These are phyloP conservation scores for Ophiostoma angusticollis DNA, from an alignment of 2,329 filamentous ascomycete species.

Conservation along the genomic window DNA sequence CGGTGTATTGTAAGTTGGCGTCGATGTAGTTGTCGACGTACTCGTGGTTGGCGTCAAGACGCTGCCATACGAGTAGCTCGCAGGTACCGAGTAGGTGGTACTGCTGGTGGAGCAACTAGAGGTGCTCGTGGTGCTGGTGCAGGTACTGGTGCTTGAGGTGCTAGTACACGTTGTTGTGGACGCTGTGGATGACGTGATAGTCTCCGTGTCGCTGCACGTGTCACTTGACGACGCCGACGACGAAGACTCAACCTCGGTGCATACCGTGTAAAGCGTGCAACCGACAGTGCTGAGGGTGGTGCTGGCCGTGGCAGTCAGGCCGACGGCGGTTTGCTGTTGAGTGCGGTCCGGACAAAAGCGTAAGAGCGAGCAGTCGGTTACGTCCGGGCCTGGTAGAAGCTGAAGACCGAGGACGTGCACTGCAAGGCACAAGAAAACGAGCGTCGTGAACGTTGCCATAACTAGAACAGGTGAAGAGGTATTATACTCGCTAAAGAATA, in stretches of 20 bases:
- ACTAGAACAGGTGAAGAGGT: too few relatives aligned
- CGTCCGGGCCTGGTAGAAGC: too few relatives aligned
- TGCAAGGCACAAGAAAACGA: too few relatives aligned
- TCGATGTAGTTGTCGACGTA: neutral
- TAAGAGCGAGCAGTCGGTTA: too few relatives aligned
- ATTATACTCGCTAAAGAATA: too few relatives aligned
- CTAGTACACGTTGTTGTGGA: neutral
- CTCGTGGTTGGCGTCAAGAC: neutral
- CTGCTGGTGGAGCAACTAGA: slow-evolving; percentile 4
- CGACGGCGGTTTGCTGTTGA: neutral
- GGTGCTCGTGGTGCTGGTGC: neutral
- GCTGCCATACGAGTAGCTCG: neutral
- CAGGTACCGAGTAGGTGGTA: neutral
- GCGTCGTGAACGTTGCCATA: too few relatives aligned
- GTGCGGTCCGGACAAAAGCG: neutral
- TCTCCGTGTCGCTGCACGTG: neutral
- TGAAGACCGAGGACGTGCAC: too few relatives aligned
- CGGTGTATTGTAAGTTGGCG: neutral
- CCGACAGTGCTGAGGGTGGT: neutral
- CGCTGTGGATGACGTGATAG: too few relatives aligned
- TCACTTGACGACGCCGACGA: neutral
- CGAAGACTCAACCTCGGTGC: too few relatives aligned
- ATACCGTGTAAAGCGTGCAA: slow-evolving; percentile 1
- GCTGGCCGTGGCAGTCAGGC: neutral
- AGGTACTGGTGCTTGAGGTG: slow-evolving; percentile 1